These are phyloP conservation scores for Ambrosiella beaveri DNA, from an alignment of 2,329 filamentous ascomycete genomes.

Conservation along the genomic window DNA sequence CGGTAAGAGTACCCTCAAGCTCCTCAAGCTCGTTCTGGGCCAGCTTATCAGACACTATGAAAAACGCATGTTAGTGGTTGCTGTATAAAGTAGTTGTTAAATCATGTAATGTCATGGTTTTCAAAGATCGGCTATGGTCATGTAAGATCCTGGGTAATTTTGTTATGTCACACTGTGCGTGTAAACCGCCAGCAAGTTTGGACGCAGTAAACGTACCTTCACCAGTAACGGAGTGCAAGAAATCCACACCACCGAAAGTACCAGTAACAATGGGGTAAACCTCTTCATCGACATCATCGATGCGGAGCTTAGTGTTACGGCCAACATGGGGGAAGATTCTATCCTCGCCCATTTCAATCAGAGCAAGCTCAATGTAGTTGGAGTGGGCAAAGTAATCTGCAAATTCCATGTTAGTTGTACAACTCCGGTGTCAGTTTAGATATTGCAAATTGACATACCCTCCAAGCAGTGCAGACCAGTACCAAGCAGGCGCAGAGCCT, in stretches of 20 bases:
- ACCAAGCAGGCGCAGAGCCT: constrained; percentile 70
- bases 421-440: neutral
- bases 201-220: constrained; percentile 47
- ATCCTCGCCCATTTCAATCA: constrained; percentile 70
- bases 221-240: constrained; percentile 69
- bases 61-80: constrained; percentile 13
- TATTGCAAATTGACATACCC: constrained; percentile 25
- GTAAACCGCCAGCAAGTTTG: constrained; percentile 27
- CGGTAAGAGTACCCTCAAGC: constrained; percentile 64
- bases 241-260: constrained; percentile 89
- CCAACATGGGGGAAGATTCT: constrained; percentile 81
- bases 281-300: constrained; percentile 44
- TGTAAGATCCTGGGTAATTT: too few relatives aligned
- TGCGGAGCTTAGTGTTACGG: constrained; percentile 48
- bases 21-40: constrained; percentile 82
- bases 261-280: constrained; percentile 79
- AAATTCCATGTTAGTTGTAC: neutral
- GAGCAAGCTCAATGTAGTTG: constrained; percentile 76
- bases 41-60: constrained; percentile 62
- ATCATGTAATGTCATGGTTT: too few relatives aligned
- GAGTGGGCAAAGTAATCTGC: constrained; percentile 79
- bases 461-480: constrained; percentile 83
- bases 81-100: neutral
- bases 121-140: too few relatives aligned
- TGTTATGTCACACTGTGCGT: neutral